A percentile compares a stretch with the other conserved stretches of the same genome.
Conservation (phyloP, 2,329 filamentous ascomycete species). For the Kalmusia sp. region DNA sequence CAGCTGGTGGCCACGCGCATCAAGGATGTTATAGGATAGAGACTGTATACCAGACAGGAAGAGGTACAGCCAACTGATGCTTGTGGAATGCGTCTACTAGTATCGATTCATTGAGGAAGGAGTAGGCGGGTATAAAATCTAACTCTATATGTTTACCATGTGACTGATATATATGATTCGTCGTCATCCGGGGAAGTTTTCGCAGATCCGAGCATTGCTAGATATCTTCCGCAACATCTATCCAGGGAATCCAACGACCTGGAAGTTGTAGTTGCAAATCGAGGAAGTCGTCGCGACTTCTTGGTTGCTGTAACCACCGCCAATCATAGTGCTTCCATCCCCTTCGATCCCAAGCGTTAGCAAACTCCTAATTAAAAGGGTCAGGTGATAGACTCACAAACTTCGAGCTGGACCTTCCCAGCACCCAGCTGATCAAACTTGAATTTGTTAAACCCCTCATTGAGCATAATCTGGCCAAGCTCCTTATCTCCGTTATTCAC, state of each 20-base stretch:
- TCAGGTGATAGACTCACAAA: conserved; percentile 14
- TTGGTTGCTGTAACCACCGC: conserved; percentile 21
- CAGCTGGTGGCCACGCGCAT: too few species aligned
- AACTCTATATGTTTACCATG: too few species aligned
- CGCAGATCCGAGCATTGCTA: too few species aligned
- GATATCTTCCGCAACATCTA: too few species aligned
- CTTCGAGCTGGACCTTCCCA: conserved; percentile 34
- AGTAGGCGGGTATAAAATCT: too few species aligned
- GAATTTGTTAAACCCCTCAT: conserved; percentile 28
- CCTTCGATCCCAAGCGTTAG: not conserved
- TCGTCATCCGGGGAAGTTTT: too few species aligned
- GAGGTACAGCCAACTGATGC: too few species aligned
- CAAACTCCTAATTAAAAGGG: not conserved
- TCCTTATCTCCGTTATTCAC: conserved; percentile 29
- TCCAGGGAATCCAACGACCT: conserved; percentile 18
- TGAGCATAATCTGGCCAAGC: conserved; percentile 17
- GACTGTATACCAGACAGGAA: too few species aligned
- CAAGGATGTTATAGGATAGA: too few species aligned
- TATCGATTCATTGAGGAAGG: too few species aligned
- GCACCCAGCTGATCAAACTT: conserved; percentile 25
- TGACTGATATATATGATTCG: too few species aligned
- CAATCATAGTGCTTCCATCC: conserved; percentile 29
- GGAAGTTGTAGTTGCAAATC: conserved; percentile 28
- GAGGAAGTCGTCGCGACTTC: conserved; percentile 11
- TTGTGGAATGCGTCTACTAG: too few species aligned